These are phyloP conservation scores for Aquilaria agallochum DNA, from an alignment of 441 rosid species.

Conservation along the genomic window DNA sequence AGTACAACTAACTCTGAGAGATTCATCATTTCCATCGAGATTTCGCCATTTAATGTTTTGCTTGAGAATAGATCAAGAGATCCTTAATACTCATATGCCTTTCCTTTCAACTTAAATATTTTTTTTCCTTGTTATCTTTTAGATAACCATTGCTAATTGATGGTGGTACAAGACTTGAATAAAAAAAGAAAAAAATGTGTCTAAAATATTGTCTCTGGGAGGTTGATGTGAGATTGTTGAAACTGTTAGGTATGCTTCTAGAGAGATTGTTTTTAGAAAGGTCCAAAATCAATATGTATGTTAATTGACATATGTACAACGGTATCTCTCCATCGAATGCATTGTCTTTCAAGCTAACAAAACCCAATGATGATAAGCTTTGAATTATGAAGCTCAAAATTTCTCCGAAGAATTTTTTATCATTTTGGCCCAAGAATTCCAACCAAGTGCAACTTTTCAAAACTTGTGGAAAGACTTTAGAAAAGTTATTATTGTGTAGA, in stretches of 20 bases:
- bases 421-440: slow-evolving; percentile 13
- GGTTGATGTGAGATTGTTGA: neutral
- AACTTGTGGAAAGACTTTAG: slow-evolving; percentile 13
- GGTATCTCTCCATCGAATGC: slow-evolving; percentile 16
- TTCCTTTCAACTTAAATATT: slow-evolving; percentile 8
- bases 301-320: slow-evolving; percentile 2
- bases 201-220: neutral
- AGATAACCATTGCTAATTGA: neutral
- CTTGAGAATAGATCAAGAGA: slow-evolving; percentile 14
- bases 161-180: neutral
- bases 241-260: neutral
- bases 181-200: neutral
- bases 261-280: slow-evolving; percentile 7
- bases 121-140: neutral
- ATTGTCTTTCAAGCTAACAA: slow-evolving; percentile 20
- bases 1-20: slow-evolving; percentile 14
- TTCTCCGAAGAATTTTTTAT: slow-evolving; percentile 16
- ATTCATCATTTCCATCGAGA: slow-evolving; percentile 4
- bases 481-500: slow-evolving; percentile 16
- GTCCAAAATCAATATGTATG: slow-evolving; percentile 15
- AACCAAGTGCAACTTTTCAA: slow-evolving; percentile 7
- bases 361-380: slow-evolving; percentile 2
- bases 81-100: neutral
- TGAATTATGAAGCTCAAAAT: slow-evolving; percentile 19
- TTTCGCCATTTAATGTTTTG: slow-evolving; percentile 10